Conservation (phyloP, 1,284 basidiomycete species). For the Austropuccinia psidii region DNA sequence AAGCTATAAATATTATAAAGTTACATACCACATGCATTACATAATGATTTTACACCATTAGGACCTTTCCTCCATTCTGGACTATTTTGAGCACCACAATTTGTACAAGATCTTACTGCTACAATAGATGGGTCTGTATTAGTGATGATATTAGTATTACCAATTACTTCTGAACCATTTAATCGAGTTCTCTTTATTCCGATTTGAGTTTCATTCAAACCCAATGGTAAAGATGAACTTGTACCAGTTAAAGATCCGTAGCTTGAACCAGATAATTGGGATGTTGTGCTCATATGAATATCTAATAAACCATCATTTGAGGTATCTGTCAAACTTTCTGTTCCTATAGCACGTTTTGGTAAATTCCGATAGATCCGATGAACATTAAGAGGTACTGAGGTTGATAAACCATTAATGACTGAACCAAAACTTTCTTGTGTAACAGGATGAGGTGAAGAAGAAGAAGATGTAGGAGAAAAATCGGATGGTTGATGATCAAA, state of each 20-base stretch:
- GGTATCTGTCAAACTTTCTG: not conserved
- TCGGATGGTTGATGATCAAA: not conserved
- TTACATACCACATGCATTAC: constrained; percentile 30
- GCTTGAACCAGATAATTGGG: not conserved
- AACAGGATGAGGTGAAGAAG: not conserved
- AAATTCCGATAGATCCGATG: not conserved
- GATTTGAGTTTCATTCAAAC: not conserved
- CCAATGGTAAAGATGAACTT: not conserved
- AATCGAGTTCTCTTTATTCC: not conserved
- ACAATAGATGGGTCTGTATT: not conserved
- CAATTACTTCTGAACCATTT: not conserved
- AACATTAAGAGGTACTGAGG: not conserved
- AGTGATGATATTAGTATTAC: not conserved
- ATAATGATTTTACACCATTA: constrained; percentile 10
- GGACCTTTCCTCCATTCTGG: constrained; percentile 34
- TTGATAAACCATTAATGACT: not conserved
- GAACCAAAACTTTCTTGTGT: not conserved
- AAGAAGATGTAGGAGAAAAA: not conserved
- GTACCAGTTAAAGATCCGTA: not conserved
- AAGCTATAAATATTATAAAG: not conserved
- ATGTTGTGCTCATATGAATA: not conserved
- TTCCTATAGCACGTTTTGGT: not conserved
- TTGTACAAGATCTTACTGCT: not conserved
- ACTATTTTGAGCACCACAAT: constrained; percentile 23
- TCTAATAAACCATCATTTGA: not conserved